Evolutionary conservation across 1,284 basidiomycete species (phyloP).

Genomic region (Rhodotorula mucilaginosa): DNA sequence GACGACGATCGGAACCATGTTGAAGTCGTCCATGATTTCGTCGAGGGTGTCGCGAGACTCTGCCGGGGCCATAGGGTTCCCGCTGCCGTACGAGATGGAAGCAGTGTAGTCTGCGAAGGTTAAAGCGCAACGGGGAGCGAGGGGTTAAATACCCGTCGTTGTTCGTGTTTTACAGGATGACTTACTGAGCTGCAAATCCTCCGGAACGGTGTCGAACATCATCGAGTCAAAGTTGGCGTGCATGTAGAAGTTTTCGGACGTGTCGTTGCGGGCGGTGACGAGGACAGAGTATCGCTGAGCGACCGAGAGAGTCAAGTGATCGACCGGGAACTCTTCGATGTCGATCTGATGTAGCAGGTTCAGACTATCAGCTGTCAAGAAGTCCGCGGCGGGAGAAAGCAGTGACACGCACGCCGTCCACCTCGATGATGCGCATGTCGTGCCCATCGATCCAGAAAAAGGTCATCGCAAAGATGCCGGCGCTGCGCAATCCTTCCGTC

Average conservation of each 20-base stretch:
- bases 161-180: conserved; percentile 18
- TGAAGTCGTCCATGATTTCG: conserved; percentile 59
- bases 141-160: neutral
- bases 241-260: conserved; percentile 76
- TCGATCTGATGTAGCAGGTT: conserved; percentile 57
- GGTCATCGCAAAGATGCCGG: conserved; percentile 62
- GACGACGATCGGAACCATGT: conserved; percentile 61
- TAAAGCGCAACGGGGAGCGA: neutral
- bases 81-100: conserved; percentile 64
- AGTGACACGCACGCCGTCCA: conserved; percentile 63
- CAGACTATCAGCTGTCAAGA: neutral
- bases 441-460: conserved; percentile 90
- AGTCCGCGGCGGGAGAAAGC: conserved; percentile 27
- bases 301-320: conserved; percentile 69
- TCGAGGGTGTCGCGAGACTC: conserved; percentile 54
- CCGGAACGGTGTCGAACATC: conserved; percentile 82
- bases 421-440: conserved; percentile 80
- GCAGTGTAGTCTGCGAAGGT: conserved; percentile 66
- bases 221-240: conserved; percentile 76
- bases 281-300: conserved; percentile 94
- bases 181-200: conserved; percentile 68
- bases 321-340: conserved; percentile 66
- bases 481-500: conserved; percentile 24
- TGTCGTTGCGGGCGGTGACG: conserved; percentile 83
- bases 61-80: conserved; percentile 55